Percentiles rank a stretch among this genome's conserved stretches.
These are phyloP conservation scores for Ambrosiella beaveri DNA, from an alignment of 2,329 filamentous ascomycete genomes.

Conservation along the genomic window DNA sequence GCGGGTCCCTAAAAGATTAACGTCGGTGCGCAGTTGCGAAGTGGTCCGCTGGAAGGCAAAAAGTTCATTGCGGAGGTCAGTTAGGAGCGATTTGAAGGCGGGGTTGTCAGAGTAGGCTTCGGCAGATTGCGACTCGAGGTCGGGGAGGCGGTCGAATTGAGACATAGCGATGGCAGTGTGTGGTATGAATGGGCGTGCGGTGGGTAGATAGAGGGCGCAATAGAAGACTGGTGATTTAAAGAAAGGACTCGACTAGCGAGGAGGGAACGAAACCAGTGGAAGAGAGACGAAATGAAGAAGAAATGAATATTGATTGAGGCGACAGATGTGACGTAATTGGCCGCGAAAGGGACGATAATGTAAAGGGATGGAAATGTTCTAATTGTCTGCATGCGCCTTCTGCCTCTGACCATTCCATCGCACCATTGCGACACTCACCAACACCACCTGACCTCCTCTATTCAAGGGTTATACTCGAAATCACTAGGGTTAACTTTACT, in stretches of 20 bases:
- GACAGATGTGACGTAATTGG: slow-evolving; percentile 2
- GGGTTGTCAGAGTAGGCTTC: slow-evolving; percentile 72
- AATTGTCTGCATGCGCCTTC: too few relatives aligned
- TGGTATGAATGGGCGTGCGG: background rate
- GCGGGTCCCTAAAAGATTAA: slow-evolving; percentile 71
- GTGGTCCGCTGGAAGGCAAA: slow-evolving; percentile 83
- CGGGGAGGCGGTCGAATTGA: slow-evolving; percentile 63
- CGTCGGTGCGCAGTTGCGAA: slow-evolving; percentile 65
- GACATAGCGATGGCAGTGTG: slow-evolving; percentile 47
- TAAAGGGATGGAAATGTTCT: background rate
- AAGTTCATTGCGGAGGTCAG: slow-evolving; percentile 70
- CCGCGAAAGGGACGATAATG: background rate
- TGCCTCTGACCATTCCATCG: too few relatives aligned
- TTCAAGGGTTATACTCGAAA: too few relatives aligned
- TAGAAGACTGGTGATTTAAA: background rate
- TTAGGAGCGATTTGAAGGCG: slow-evolving; percentile 70
- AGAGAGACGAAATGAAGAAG: background rate
- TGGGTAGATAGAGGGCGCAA: background rate
- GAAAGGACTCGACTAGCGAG: background rate
- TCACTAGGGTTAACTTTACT: too few relatives aligned
- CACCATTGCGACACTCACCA: too few relatives aligned
- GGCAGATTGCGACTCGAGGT: slow-evolving; percentile 60
- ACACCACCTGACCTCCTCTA: too few relatives aligned
- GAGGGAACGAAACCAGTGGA: background rate
- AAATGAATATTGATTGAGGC: background rate